Evolutionary conservation across 2,329 filamentous ascomycete genomes (phyloP), one percentile per base, ranked within the genome.

Genomic region (Scedosporium boydii): DNA sequence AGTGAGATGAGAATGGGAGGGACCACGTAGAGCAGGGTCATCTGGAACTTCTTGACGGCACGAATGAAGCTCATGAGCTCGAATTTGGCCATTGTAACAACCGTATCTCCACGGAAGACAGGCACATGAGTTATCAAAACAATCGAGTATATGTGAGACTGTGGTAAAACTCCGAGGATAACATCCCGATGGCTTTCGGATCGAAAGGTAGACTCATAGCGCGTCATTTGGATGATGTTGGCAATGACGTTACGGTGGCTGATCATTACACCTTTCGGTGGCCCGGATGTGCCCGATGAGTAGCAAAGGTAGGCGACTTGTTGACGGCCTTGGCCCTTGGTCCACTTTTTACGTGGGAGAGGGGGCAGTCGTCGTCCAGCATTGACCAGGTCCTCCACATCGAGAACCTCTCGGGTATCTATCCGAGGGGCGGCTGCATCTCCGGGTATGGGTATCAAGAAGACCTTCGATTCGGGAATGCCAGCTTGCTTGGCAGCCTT

Each of bases 231-330:
- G 7, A 62, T 23, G 6, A 62, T 62, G 62, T 64, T 64, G 41
- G 63, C 60, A 18, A 64, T 59, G 23, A 62, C n/a, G 21, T 62
- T 62, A 29, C 55, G 44, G 42, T 64, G 63, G 23, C 18, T 23
- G 6, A 64, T 59, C 53, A 53, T 59, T 12, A 64, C 63, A 16
- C 55, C 55, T 18, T 64, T 64, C 3, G 59, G 60, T 14, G 34
- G 26, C 1, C 59, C 60, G 16, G 59, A 59, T n/a, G 60, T 62
- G 53, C 60, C 60, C 12, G 29, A 44, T 6, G 51, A 58, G 51
- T 44, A 58, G 51, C 23, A 23, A 27, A 55, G 29, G 44, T 55
- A 59, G 21, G 60, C 53, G 4, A 26, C n/a, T 48, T 62, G 51
- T 23, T 46, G 58, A n/a, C 29, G 23, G 38, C 7, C 44, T 7